Percentiles rank a stretch among this genome's conserved stretches.
Conservation (phyloP, 1,139 yeast species). For the Petasospora rhodanensis region DNA sequence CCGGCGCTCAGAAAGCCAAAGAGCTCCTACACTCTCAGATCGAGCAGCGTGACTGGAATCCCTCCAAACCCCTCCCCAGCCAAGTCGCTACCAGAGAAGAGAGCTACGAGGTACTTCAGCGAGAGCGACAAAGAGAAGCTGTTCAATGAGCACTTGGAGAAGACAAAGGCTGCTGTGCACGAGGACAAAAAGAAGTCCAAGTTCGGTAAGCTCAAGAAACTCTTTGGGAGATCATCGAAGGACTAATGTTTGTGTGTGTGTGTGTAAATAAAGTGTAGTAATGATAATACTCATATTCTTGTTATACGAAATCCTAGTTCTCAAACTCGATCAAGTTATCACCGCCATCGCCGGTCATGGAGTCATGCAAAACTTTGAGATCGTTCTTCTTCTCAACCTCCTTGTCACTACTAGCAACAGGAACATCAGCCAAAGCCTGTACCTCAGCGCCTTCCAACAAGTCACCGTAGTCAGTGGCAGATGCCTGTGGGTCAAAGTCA, state of each 20-base stretch:
- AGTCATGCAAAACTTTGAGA: slow-evolving; percentile 20
- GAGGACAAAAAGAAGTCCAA: slow-evolving; percentile 40
- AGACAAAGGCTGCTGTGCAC: slow-evolving; percentile 20
- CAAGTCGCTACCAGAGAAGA: slow-evolving; percentile 16
- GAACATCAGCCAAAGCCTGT: slow-evolving; percentile 30
- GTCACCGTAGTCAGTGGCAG: slow-evolving; percentile 45
- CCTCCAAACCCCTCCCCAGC: slow-evolving; percentile 21
- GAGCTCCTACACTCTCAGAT: slow-evolving; percentile 22
- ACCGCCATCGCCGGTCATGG: slow-evolving; percentile 7
- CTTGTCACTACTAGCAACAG: slow-evolving; percentile 12
- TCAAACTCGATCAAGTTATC: slow-evolving; percentile 24
- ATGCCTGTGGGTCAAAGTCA: slow-evolving; percentile 43
- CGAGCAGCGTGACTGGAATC: slow-evolving; percentile 21
- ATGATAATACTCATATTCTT: neutral
- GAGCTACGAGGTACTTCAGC: slow-evolving; percentile 24
- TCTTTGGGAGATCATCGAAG: slow-evolving; percentile 44
- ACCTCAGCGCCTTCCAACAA: slow-evolving; percentile 43
- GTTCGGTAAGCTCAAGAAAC: slow-evolving; percentile 50
- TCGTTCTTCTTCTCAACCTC: slow-evolving; percentile 19
- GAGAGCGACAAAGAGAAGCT: slow-evolving; percentile 18
- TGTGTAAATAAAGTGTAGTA: slow-evolving; percentile 4
- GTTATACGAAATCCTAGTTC: slow-evolving; percentile 13
- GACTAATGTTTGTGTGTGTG: neutral
- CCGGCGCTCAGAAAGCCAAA: slow-evolving; percentile 22
- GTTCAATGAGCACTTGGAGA: slow-evolving; percentile 13